These are phyloP conservation scores for Taphrina confusa DNA, from an alignment of 1,139 yeast genomes.

Conservation along the genomic window DNA sequence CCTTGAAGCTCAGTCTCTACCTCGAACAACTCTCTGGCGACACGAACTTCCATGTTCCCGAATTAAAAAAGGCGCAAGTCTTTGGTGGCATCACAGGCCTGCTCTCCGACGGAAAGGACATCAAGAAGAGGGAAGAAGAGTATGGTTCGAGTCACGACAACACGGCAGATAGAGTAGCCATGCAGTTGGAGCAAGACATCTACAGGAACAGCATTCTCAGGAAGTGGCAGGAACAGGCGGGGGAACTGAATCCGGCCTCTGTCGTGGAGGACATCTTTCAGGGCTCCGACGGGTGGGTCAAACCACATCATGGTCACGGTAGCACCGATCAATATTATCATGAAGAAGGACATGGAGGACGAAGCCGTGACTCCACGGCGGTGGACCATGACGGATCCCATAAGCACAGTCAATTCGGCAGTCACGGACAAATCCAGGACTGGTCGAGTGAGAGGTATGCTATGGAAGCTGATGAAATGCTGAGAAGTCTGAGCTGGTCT, in stretches of 20 bases:
- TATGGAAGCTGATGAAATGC: slow-evolving; percentile 32
- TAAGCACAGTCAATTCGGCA: background rate
- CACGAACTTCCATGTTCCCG: slow-evolving; percentile 43
- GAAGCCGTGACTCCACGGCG: background rate
- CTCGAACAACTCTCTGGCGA: slow-evolving; percentile 54
- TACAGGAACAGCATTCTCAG: slow-evolving; percentile 66
- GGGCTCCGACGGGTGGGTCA: slow-evolving; percentile 69
- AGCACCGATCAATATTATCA: too few species aligned
- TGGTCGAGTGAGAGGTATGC: slow-evolving; percentile 13
- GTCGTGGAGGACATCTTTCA: slow-evolving; percentile 74
- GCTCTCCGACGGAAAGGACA: slow-evolving; percentile 42
- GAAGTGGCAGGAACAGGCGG: slow-evolving; percentile 77
- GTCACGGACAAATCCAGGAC: background rate
- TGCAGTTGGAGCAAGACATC: slow-evolving; percentile 44
- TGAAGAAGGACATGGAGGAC: background rate
- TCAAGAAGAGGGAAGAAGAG: slow-evolving; percentile 9
- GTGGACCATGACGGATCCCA: background rate
- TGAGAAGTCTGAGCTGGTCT: slow-evolving; percentile 16
- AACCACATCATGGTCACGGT: slow-evolving; percentile 9
- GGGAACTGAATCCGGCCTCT: slow-evolving; percentile 70
- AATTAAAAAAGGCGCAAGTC: slow-evolving; percentile 42
- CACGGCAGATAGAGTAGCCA: slow-evolving; percentile 8
- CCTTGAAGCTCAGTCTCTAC: slow-evolving; percentile 57
- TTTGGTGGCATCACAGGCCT: slow-evolving; percentile 47
- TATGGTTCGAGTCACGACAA: slow-evolving; percentile 15